These are phyloP conservation scores for Aureobasidium sp. DNA, from an alignment of 2,329 filamentous ascomycete genomes.

Conservation along the genomic window DNA sequence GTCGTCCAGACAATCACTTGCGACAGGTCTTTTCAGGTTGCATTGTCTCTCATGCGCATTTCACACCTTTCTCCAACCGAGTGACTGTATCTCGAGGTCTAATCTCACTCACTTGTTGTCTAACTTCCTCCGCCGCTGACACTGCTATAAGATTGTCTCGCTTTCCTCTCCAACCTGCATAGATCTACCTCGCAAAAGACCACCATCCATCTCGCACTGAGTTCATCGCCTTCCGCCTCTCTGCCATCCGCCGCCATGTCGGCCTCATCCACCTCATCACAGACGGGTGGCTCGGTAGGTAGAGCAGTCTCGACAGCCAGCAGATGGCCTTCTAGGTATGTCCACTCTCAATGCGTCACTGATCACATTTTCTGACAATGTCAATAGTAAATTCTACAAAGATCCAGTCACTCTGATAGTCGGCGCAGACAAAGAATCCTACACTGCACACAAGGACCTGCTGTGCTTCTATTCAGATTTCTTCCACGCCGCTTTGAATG, in stretches of 20 bases:
- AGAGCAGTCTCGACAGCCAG: neutral
- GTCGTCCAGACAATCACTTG: too few species aligned
- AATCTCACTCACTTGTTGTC: too few species aligned
- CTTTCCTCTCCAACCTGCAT: neutral
- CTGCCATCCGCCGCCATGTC: too few species aligned
- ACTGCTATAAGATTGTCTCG: neutral
- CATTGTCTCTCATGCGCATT: neutral
- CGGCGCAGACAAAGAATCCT: neutral
- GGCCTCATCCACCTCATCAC: neutral
- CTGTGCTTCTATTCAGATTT: conserved; percentile 18
- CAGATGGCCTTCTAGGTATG: neutral
- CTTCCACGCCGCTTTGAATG: conserved; percentile 18
- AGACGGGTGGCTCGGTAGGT: neutral
- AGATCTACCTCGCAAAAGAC: neutral
- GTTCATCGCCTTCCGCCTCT: too few species aligned
- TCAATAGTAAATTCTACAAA: neutral
- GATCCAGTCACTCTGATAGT: neutral
- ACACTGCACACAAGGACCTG: conserved; percentile 16
- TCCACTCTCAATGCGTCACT: too few species aligned
- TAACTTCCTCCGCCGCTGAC: too few species aligned
- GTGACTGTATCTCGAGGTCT: too few species aligned
- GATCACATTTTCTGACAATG: too few species aligned
- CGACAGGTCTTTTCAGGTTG: neutral
- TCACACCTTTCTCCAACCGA: too few species aligned
- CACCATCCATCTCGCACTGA: neutral